Base-by-base conservation (phyloP, 768 basidiomycete genomes). In the Hygrocybe punicea region DNA sequence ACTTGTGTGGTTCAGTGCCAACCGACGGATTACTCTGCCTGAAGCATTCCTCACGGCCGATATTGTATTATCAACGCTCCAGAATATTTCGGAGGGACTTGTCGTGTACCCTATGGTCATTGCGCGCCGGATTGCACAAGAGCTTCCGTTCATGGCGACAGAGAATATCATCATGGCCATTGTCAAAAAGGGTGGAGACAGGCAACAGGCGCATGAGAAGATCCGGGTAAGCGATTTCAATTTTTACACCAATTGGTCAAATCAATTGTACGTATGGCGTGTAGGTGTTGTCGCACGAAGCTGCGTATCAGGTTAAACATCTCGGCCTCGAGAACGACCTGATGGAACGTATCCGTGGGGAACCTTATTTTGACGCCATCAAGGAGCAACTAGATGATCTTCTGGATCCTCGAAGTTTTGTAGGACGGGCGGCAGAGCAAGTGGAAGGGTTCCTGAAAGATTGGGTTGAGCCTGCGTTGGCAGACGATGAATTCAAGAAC, bases 111-210 rank as follows among this genome's bases (percentile, higher is more conserved):
- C 97, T 9, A 87, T 84, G 69, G 96, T 99, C 59, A 98, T 99
- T 61, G 91, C 82, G 9, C 84, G 93, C 40, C 86, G 93, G 36
- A 95, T 99, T 70, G 72, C 85, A 2, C 92, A 98, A 71, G 97
- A 99, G 71, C 81, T 99, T 34, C 97, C 97, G 1, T 98, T 98
- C 82, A 98, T 99, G 97, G 94, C 96, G 4, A 99, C 97, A 2
- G 97, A 99, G 73, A 99, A 99, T 71, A 82, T 99, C 73, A 98
- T 98, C 75, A 98, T 99, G 97, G 93, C 93, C 1, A 84, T 99
- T 42, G 97, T 98, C 60, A 97, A 91, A 73, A 85, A 83, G 49
- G 93, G 93, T 19, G 96, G 95, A 1, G 95, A 98, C 72, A 82
- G 97, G 34, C 97, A 98, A 69, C 93, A 93, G 73, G 93, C 93